phyloP scores from a whole-genome alignment of 257 asterid genomes.

The Solanum boliviense region DNA sequence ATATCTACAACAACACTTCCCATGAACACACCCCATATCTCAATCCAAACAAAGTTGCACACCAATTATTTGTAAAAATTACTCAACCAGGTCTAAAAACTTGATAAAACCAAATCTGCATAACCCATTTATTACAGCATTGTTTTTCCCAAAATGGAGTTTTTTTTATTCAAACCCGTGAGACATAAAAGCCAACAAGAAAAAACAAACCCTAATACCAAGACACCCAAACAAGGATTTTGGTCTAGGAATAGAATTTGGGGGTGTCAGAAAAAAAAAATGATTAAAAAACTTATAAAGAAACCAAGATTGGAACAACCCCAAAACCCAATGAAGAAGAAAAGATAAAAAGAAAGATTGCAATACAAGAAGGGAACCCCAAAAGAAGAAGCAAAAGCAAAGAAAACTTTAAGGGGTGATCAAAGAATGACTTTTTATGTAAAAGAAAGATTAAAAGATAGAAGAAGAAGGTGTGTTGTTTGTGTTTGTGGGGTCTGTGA shows the following conservation, averaged over 20 bases:
- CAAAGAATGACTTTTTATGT: conserved; percentile 12
- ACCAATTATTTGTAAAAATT: conserved; percentile 32
- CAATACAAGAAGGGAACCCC: not conserved
- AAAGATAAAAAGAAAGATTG: not conserved
- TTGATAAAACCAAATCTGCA: conserved; percentile 13
- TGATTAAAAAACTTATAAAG: not conserved
- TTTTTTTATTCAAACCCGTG: not conserved
- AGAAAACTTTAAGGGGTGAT: conserved; percentile 6
- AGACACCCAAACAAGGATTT: not conserved
- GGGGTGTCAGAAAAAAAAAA: not conserved
- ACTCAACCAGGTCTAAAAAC: conserved; percentile 19
- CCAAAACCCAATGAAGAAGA: not conserved
- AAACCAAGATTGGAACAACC: not conserved
- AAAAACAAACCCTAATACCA: not conserved
- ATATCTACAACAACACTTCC: conserved; percentile 64
- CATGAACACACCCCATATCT: conserved; percentile 81
- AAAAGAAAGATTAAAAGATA: not conserved
- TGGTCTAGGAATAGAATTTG: not conserved
- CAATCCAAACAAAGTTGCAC: conserved; percentile 7
- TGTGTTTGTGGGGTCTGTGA: conserved; percentile 19
- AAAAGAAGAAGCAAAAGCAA: not conserved
- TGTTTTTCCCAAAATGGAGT: not conserved
- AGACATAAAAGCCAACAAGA: not conserved
- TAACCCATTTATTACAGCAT: conserved; percentile 1
- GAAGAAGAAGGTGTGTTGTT: conserved; percentile 10